A percentile compares a stretch with the other conserved stretches of the same genome.
These are phyloP conservation scores for Naegleria fowleri DNA, from an alignment of 208 protist species.

Conservation along the genomic window DNA sequence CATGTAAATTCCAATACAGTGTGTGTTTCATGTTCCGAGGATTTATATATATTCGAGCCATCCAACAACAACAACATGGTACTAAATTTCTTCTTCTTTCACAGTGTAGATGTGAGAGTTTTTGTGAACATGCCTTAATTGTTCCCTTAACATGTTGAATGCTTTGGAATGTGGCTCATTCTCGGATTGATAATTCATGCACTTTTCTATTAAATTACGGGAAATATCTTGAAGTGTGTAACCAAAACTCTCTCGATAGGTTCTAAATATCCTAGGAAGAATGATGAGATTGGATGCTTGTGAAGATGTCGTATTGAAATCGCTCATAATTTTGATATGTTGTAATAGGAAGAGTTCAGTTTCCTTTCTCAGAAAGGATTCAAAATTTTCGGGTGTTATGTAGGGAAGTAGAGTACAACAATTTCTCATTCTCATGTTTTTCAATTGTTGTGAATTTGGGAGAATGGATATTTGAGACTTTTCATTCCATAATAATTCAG, in stretches of 20 bases:
- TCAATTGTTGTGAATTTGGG: neutral
- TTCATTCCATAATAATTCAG: conserved; percentile 1
- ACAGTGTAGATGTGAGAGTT: neutral
- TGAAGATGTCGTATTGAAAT: neutral
- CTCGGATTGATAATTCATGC: neutral
- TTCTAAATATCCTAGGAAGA: neutral
- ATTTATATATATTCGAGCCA: too few relatives aligned
- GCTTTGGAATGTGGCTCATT: neutral
- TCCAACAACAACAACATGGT: neutral
- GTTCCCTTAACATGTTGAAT: neutral
- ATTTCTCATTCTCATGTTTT: neutral
- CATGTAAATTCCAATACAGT: too few relatives aligned
- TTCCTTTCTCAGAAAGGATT: neutral
- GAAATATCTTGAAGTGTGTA: neutral
- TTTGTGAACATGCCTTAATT: neutral
- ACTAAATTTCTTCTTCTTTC: neutral
- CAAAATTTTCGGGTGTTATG: neutral
- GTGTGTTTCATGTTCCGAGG: too few relatives aligned
- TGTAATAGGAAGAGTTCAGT: neutral
- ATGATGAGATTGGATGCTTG: neutral
- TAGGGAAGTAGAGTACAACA: neutral
- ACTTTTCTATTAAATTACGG: neutral
- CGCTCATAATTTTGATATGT: neutral
- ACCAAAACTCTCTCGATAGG: neutral
- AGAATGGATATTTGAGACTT: neutral